Percentiles rank a stretch among this genome's conserved stretches.
These are phyloP conservation scores for Taphrina communis DNA, from an alignment of 1,139 yeast species.

Conservation along the genomic window DNA sequence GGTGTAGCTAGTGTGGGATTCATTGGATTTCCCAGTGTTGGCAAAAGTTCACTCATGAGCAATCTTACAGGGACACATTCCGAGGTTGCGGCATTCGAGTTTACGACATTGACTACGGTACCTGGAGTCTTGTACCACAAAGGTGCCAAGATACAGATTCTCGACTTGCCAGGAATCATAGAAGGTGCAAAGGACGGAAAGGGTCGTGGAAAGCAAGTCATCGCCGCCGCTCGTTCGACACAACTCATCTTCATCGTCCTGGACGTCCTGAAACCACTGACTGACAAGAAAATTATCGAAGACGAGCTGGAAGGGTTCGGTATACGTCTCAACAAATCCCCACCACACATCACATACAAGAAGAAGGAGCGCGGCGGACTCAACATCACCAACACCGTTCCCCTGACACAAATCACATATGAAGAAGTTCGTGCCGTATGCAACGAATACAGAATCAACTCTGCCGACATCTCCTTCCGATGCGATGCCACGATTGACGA, in stretches of 20 bases:
- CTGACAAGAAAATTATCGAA: slow-evolving; percentile 90
- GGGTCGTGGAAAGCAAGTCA: slow-evolving; percentile 98
- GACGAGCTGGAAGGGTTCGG: slow-evolving; percentile 97
- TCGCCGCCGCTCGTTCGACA: slow-evolving; percentile 97
- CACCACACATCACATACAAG: slow-evolving; percentile 88
- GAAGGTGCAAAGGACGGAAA: slow-evolving; percentile 99
- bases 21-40: slow-evolving; percentile 99
- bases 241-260: slow-evolving; percentile 88
- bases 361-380: slow-evolving; percentile 96
- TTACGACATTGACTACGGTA: slow-evolving; percentile 91
- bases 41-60: slow-evolving; percentile 79
- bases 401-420: slow-evolving; percentile 84
- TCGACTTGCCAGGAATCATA: slow-evolving; percentile 97
- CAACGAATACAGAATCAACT: slow-evolving; percentile 90
- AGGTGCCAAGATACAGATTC: slow-evolving; percentile 97
- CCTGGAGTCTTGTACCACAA: slow-evolving; percentile 95
- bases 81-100: slow-evolving; percentile 78
- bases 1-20: slow-evolving; percentile 98
- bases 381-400: slow-evolving; percentile 89
- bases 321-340: slow-evolving; percentile 81
- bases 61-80: slow-evolving; percentile 94
- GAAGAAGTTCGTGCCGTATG: slow-evolving; percentile 96
- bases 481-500: slow-evolving; percentile 91
- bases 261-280: slow-evolving; percentile 94
- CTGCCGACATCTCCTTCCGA: slow-evolving; percentile 95